Base-by-base conservation (phyloP, 495 filamentous ascomycete species). In the Xylaria nigripes region DNA sequence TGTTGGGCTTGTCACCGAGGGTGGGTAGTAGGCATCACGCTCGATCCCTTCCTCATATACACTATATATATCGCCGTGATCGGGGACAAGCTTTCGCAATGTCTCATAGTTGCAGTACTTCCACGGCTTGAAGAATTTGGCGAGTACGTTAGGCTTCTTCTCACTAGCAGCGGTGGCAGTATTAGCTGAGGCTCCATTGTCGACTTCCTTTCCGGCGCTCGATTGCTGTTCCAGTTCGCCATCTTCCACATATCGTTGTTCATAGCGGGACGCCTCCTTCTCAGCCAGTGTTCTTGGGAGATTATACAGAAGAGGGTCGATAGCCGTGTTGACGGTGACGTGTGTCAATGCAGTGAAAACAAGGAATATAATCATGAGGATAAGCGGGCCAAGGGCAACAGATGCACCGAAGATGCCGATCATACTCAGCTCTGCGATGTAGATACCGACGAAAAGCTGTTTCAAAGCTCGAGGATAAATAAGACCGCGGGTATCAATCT, bases 381-480 rank as follows among this genome's bases (percentile, higher is more conserved):
- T 71, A 51, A 95, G 60, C 5, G 93, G 93, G 1, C 91, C 93
- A 16, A 82, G 58, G 25, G 87, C 82, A 7, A 73, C 71, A 9
- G 76, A 82, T 46, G 90, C 84, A 55, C 76, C 90, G 60, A 97
- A 93, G 15, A 98, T 80, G 58, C 90, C 93, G 51, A 98, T 89
- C 73, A 98, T 75, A 70, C 89, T 95, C 54, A 92, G 61, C 55
- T 91, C 82, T 30, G 83, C 79, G 15, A 98, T 72, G 69, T 98
- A 98, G 51, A 93, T 77, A 58, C 93, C 93, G 1, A 86, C 84
- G 40, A 91, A 86, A 56, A 94, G 81, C 58, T 98, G 93, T 67
- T 96, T 90, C 56, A 98, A 72, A n/a, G 87, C 93, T 32, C 84
- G 82, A 4, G 87, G 84, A 66, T 96, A 98, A 56, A 86, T 81